Base-by-base conservation (phyloP, 257 asterid genomes). In the Ballota nigra region DNA sequence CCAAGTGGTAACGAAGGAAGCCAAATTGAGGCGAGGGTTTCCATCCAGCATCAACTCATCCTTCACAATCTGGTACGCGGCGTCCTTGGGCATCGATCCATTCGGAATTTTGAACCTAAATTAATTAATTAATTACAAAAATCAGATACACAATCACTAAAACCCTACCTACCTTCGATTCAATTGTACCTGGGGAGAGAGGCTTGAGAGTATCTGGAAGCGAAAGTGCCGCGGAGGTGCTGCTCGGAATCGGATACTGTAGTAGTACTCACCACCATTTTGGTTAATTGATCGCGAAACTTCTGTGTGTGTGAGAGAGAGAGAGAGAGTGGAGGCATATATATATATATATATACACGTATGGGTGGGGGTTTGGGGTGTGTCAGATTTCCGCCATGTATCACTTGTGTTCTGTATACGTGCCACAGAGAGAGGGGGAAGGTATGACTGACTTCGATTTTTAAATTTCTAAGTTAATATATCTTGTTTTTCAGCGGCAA, bases 31-130 rank as follows among this genome's bases (percentile, higher is more conserved):
- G 24, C 95, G 85, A 0, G 95, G 97, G 49, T 90, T 90, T 2
- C 92, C 96, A 3, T 90, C 97, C 67, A 90, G 75, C 95, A 88
- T 84, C 83, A 88, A 65, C 70, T 90, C 91, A 19, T 90, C 97
- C 49, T 78, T 90, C 65, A 90, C 91, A 15, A 82, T 77, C 78
- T 90, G 96, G 59, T 77, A 88, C 20, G 96, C 97, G 29, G 91
- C 97, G 0, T 90, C 97, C 71, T 86, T 90, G 0, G 96, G 93
- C 89, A 86, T 88, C 45, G 86, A 38, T 19, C 31, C 83, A 34
- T 16, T 15, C 0, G 91, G 91, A 41, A 90, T 81, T 83, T 75
- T 86, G 20, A 80, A 88, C 82, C 90, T 83, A 38, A 3, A n/a
- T 23, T 9, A n/a, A 29, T 29, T 3, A 4, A 29, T n/a, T n/a